These are phyloP conservation scores for Polytrichum formosum DNA, from an alignment of 225 moss, liverwort and hornwort genomes.

Conservation along the genomic window DNA sequence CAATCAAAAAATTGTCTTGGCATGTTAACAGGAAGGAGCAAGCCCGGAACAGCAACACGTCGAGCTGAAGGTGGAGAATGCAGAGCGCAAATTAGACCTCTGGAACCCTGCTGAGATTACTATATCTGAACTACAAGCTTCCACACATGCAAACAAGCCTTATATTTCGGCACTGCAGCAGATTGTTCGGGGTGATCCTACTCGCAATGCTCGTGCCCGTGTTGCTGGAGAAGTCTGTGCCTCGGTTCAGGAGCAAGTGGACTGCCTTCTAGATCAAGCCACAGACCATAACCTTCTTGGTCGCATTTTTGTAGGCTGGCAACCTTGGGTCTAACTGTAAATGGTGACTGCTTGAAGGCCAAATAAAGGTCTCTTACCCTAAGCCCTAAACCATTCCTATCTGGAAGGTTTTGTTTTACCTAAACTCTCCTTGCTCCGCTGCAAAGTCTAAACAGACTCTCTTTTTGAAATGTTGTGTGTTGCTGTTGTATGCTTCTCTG, in stretches of 20 bases:
- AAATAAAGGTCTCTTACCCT: no score
- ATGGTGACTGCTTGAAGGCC: no score
- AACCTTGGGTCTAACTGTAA: slow-evolving; percentile 73
- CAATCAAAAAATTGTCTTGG: no score
- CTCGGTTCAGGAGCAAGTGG: slow-evolving; percentile 79
- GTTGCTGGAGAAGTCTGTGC: slow-evolving; percentile 45
- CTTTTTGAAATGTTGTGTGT: no score
- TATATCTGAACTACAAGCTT: slow-evolving; percentile 69
- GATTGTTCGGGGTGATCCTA: slow-evolving; percentile 62
- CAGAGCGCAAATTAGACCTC: slow-evolving; percentile 75
- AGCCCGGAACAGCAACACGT: slow-evolving; percentile 69
- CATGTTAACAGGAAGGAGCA: slow-evolving; percentile 20
- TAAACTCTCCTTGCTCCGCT: no score
- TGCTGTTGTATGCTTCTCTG: no score
- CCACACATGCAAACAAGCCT: slow-evolving; percentile 77
- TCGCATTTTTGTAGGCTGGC: slow-evolving; percentile 84
- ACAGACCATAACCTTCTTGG: slow-evolving; percentile 91
- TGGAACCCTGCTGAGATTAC: slow-evolving; percentile 88
- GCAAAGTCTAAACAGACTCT: no score
- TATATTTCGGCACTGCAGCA: slow-evolving; percentile 60
- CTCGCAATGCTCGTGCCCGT: slow-evolving; percentile 58
- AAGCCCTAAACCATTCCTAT: no score
- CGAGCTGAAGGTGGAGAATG: slow-evolving; percentile 86
- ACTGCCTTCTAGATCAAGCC: slow-evolving; percentile 87
- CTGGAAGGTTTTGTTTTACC: no score